These are phyloP conservation scores for Phlyctochytrium planicorne DNA, from an alignment of 192 early-diverging fungal species.

Conservation along the genomic window DNA sequence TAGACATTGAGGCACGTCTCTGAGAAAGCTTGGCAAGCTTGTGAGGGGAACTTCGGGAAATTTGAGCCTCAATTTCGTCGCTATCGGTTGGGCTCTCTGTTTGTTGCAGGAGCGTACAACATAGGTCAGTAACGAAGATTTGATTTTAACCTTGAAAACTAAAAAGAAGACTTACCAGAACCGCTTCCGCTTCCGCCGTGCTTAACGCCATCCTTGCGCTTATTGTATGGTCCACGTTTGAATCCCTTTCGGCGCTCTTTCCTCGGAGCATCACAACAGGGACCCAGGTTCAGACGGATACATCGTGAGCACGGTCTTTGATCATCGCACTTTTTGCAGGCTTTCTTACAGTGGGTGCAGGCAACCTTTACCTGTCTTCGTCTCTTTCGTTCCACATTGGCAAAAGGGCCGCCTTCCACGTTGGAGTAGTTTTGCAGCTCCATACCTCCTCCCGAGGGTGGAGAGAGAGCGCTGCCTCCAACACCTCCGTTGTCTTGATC, in stretches of 20 bases:
- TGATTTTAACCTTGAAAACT: background rate
- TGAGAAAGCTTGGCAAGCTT: no score
- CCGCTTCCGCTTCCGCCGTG: background rate
- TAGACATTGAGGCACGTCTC: no score
- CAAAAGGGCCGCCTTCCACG: no score
- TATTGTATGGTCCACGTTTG: constrained; percentile 11
- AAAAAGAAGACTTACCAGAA: background rate
- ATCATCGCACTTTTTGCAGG: constrained; percentile 18
- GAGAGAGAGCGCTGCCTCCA: no score
- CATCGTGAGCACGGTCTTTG: constrained; percentile 2
- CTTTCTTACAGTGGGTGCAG: constrained; percentile 10
- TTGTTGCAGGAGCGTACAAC: no score
- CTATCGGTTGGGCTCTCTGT: background rate
- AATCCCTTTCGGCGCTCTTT: constrained; percentile 4
- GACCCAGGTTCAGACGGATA: background rate
- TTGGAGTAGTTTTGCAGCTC: no score
- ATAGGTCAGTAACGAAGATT: background rate
- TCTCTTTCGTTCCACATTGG: background rate
- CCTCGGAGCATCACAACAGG: background rate
- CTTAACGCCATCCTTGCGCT: constrained; percentile 1
- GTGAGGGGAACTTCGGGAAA: background rate
- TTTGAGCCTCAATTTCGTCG: background rate
- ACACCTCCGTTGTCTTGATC: no score
- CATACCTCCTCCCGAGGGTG: no score
- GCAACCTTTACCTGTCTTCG: background rate